Base-by-base conservation (phyloP, 2,329 filamentous ascomycete genomes). In the Neonectria ditissima region DNA sequence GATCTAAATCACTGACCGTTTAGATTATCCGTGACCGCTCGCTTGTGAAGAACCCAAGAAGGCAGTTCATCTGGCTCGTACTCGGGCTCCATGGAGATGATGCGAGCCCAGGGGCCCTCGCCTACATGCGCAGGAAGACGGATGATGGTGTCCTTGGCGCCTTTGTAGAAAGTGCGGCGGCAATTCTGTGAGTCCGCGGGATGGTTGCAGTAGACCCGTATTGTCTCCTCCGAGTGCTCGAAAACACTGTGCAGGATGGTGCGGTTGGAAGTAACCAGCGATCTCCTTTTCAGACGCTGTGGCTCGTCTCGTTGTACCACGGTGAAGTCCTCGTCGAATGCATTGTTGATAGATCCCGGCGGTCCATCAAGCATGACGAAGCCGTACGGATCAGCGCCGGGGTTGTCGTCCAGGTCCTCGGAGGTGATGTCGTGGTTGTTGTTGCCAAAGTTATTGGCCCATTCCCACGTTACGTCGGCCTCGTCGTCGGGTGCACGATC, bases 301-400 rank as follows among this genome's bases (percentile, higher is more conserved):
- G 56, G 22, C 64, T 58, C 22, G 13, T 54, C 43, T 6, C 43
- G 54, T 10, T 62, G 59, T 10, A 68, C 58, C 14, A 76, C 65
- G 13, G 73, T 74, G 32, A 70, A 62, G 10, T 63, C 58, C 13
- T 56, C 53, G 24, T 53, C 52, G 52, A 77, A 77, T 18, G 58
- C 59, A 55, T 70, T 63, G 55, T 77, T 65, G 20, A 77, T 67
- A 11, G 74, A 65, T n/a, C 66, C 75, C 22, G 63, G 47, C 5
- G 67, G 63, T 0, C 75, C 75, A 58, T 77, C 64, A 7, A 77
- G 66, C 72, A 76, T 76, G 13, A 77, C 55, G 48, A 77, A 76
- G 5, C 74, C 74, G 59, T 75, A 76, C 1, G 75, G 56, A 59
- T 77, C 75, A 5, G 39, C 57, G 16, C 73, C 75, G n/a, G n/a